These are phyloP conservation scores for Musa schizocarpa DNA, from an alignment of 176 grass and related monocot species.

Conservation along the genomic window DNA sequence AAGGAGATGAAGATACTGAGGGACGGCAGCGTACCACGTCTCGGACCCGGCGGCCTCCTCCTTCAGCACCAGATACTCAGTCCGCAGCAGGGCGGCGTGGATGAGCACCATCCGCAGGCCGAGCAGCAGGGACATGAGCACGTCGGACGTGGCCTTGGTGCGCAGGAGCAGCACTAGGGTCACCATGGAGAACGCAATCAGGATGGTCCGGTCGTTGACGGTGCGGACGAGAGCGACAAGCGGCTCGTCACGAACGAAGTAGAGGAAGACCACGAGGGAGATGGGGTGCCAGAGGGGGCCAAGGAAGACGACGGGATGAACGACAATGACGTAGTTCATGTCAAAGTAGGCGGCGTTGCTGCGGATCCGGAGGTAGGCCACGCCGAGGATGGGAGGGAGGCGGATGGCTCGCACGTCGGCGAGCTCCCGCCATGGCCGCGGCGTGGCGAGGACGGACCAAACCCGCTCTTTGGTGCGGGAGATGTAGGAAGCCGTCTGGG, in stretches of 20 bases:
- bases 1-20: neutral
- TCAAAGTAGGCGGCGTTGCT: slow-evolving; percentile 55
- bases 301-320: slow-evolving; percentile 49
- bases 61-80: slow-evolving; percentile 37
- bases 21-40: slow-evolving; percentile 47
- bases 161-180: slow-evolving; percentile 79
- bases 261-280: slow-evolving; percentile 83
- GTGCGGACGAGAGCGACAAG: slow-evolving; percentile 53
- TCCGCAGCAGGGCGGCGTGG: slow-evolving; percentile 45
- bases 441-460: slow-evolving; percentile 49
- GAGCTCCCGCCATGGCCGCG: slow-evolving; percentile 76
- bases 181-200: slow-evolving; percentile 35
- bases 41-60: slow-evolving; percentile 33
- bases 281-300: slow-evolving; percentile 75
- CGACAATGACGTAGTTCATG: slow-evolving; percentile 90
- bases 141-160: slow-evolving; percentile 55
- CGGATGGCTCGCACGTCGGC: slow-evolving; percentile 30
- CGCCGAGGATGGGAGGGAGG: slow-evolving; percentile 50
- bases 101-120: slow-evolving; percentile 46
- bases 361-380: slow-evolving; percentile 68
- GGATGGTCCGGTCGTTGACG: slow-evolving; percentile 34
- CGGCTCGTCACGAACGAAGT: slow-evolving; percentile 73
- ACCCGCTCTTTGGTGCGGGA: slow-evolving; percentile 71
- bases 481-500: slow-evolving; percentile 31
- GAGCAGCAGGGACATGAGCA: slow-evolving; percentile 54